phyloP scores from a whole-genome alignment of 257 asterid genomes.

The Anisodus acutangulus region DNA sequence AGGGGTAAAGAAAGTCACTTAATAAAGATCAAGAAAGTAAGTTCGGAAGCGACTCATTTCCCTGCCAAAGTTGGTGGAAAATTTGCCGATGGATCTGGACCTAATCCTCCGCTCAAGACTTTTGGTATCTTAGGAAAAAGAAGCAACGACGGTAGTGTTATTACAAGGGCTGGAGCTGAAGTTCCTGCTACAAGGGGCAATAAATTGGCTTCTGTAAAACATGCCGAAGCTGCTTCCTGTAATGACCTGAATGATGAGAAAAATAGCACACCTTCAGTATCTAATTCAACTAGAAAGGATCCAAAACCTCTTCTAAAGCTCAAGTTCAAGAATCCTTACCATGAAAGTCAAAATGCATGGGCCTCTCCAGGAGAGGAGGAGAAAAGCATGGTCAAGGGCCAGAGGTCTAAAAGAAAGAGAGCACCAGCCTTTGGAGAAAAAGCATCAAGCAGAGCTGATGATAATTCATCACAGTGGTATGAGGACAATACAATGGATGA shows the following conservation, averaged over 20 bases:
- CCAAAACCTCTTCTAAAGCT: constrained; percentile 69
- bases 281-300: constrained; percentile 51
- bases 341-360: constrained; percentile 54
- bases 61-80: constrained; percentile 46
- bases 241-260: constrained; percentile 53
- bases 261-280: constrained; percentile 39
- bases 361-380: constrained; percentile 66
- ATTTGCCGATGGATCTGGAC: constrained; percentile 46
- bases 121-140: constrained; percentile 55
- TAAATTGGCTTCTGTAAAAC: constrained; percentile 42
- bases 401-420: constrained; percentile 83
- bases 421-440: constrained; percentile 51
- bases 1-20: constrained; percentile 45
- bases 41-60: constrained; percentile 35
- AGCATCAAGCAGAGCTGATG: constrained; percentile 48
- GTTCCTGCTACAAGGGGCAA: constrained; percentile 49
- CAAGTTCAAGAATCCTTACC: constrained; percentile 68
- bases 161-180: constrained; percentile 47
- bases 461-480: constrained; percentile 50
- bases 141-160: constrained; percentile 48
- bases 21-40: constrained; percentile 47
- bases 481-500: constrained; percentile 69
- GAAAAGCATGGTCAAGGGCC: constrained; percentile 75
- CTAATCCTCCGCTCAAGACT: constrained; percentile 53
- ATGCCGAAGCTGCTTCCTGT: constrained; percentile 45